These are phyloP conservation scores for Neoboletus magnificus DNA, from an alignment of 768 basidiomycete species.

Conservation along the genomic window DNA sequence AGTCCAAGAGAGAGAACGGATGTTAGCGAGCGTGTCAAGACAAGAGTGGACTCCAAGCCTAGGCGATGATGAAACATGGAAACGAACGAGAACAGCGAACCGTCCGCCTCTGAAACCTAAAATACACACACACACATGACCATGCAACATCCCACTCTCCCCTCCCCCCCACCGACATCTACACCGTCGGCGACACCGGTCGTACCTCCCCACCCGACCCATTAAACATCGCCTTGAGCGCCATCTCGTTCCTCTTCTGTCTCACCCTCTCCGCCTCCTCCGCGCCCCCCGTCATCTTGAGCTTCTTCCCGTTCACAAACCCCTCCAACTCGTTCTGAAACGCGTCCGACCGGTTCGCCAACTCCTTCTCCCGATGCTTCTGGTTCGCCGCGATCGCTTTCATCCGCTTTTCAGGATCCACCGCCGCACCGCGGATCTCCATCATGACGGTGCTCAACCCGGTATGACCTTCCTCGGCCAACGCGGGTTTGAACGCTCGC, in stretches of 20 bases:
- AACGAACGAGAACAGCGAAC: neutral
- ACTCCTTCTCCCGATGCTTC: conserved; percentile 73
- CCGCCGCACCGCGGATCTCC: conserved; percentile 80
- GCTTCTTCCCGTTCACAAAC: conserved; percentile 83
- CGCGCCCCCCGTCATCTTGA: conserved; percentile 94
- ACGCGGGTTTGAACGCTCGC: conserved; percentile 57
- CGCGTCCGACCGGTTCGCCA: conserved; percentile 71
- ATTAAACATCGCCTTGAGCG: conserved; percentile 87
- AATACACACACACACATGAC: too few relatives aligned
- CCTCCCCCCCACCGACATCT: too few relatives aligned
- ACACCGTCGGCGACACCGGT: conserved; percentile 5
- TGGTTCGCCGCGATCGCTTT: conserved; percentile 92
- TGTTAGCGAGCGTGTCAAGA: neutral
- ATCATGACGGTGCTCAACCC: conserved; percentile 80
- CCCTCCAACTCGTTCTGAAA: conserved; percentile 80
- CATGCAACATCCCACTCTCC: too few relatives aligned
- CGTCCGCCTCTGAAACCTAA: neutral
- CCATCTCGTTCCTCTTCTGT: conserved; percentile 78
- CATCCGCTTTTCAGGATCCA: conserved; percentile 80
- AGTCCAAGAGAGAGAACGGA: neutral
- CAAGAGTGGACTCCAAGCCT: neutral
- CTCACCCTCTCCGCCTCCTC: conserved; percentile 88
- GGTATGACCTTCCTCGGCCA: conserved; percentile 62
- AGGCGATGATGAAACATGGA: neutral
- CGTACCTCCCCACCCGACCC: conserved; percentile 12